Evolutionary conservation across 2,329 filamentous ascomycete genomes (phyloP), one percentile per base, ranked within the genome.

Genomic region (Microdochium bolleyi): DNA sequence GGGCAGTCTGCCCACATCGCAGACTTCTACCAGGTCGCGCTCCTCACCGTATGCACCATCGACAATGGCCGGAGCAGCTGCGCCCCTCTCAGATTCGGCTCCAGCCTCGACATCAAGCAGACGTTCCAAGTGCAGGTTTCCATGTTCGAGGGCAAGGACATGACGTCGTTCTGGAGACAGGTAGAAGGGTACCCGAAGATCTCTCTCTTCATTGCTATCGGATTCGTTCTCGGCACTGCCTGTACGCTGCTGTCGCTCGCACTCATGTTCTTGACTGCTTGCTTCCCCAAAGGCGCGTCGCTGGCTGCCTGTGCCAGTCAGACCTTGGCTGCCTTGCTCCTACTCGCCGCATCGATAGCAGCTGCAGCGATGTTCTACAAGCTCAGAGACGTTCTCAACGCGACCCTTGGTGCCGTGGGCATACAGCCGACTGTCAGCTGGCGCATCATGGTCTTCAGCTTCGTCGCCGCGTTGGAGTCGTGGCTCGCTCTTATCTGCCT

Each of bases 31-130:
- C 64, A 59, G 24, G 52, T 70, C 53, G 58, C 62, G 27, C 61
- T 70, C 27, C 57, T 71, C 24, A 67, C 67, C 2, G 58, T 61
- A 2, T 71, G 69, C 54, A 60, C 61, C 13, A 57, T 60, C 24
- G 52, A 59, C 50, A 56, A 57, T 11, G 58, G 55, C 16, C 41
- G 51, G 19, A 58, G 59, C 8, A 55, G 56, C 1, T 71, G 69
- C 60, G 55, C 56, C 24, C 19, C 54, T 19, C 63, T 67, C 3
- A 54, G 54, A 22, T 44, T 69, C 53, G 63, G 64, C 22, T 66
- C 63, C 51, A 53, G 46, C 48, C 70, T 70, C 55, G 55, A 67
- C 53, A 67, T 68, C 2, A 52, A 55, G n/a, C 52, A 55, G 13
- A 58, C 67, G 52, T 61, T 71, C n/a, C 60, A 60, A 24, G 59